Base-by-base conservation (phyloP, 768 basidiomycete genomes). In the Leccinum fibrillosum region DNA sequence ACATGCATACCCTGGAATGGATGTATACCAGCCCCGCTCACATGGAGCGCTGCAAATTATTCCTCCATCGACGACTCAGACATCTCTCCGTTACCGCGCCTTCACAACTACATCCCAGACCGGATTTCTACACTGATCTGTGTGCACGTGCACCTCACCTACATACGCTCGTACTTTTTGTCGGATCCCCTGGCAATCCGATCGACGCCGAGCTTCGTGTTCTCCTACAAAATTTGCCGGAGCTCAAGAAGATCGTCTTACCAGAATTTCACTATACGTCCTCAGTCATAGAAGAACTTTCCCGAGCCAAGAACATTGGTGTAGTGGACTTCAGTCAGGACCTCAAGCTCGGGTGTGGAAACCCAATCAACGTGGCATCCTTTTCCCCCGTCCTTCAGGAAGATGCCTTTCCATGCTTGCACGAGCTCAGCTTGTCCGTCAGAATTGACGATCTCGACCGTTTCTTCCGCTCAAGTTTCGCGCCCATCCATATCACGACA, bases 21-120 rank as follows among this genome's bases (percentile, higher is more conserved):
- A 65, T 65, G 25, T 69, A 69, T 7, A n/a, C 49, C 5, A 52
- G 17, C n/a, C 21, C 57, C 12, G 65, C 66, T 0, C 62, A 69
- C n/a, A 63, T 74, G 64, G 71, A 75, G 23, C 69, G 71, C 17
- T 73, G 76, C 48, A 76, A 82, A 25, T 64, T 86, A 54, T 87
- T 88, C 70, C 84, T 88, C 78, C 82, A 85, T 64, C 69, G 72
- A 34, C 77, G 76, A 49, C 72, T 88, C 57, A 82, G 74, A 59
- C 58, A 72, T 42, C 72, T 79, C 53, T 50, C 63, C 35, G 74
- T 57, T 70, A 76, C 59, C 52, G 71, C 66, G 35, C 72, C 61
- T 17, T 68, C 66, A 17, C 58, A 67, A 4, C 17, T 39, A 2
- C 13, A 50, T 44, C 58, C 55, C 45, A 49, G 62, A 25, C 47